Base-by-base conservation (phyloP, 2,329 filamentous ascomycete genomes). In the Paraphoma chrysanthemicola region DNA sequence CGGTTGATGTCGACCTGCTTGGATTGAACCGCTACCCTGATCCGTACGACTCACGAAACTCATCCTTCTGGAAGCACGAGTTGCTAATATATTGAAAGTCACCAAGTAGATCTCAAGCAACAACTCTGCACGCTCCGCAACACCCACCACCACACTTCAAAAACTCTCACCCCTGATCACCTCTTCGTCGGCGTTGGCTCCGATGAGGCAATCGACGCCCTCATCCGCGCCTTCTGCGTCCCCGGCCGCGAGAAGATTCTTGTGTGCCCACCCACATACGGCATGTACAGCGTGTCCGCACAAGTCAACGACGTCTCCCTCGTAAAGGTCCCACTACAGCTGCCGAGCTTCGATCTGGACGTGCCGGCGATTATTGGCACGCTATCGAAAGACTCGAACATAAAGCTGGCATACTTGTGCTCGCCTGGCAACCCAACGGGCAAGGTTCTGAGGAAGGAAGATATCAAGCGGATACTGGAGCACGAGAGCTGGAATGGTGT, bases 221-320 rank as follows among this genome's bases (percentile, higher is more conserved):
- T 99, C 41, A 85, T 99, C 57, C 90, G 95, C 51, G 95, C 91
- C 78, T 99, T 99, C 82, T 99, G 95, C 79, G 81, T 87, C 1
- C 95, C 95, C 0, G 92, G 90, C 44, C 85, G 84, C 64, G 95
- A 99, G 79, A 92, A 91, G 73, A 96, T 99, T 73, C 85, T 99
- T 36, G 94, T 92, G 42, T 98, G 94, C 73, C 95, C 95, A 16
- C 95, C 95, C 1, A 99, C 95, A 0, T 99, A 99, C 77, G 95
- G 95, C 79, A 99, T 99, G 95, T 99, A 99, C 82, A 83, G 87
- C 45, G 95, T 99, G 16, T 96, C 92, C 6, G 95, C 95, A 1
- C 90, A 96, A 74, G 90, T 97, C 66, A 99, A 99, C 80, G 95
- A 98, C 72, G 84, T 99, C 17, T 85, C 85, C 44, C 86, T 98